phyloP scores from a whole-genome alignment of 2,329 filamentous ascomycete species.

The Chlorencoelia australis region DNA sequence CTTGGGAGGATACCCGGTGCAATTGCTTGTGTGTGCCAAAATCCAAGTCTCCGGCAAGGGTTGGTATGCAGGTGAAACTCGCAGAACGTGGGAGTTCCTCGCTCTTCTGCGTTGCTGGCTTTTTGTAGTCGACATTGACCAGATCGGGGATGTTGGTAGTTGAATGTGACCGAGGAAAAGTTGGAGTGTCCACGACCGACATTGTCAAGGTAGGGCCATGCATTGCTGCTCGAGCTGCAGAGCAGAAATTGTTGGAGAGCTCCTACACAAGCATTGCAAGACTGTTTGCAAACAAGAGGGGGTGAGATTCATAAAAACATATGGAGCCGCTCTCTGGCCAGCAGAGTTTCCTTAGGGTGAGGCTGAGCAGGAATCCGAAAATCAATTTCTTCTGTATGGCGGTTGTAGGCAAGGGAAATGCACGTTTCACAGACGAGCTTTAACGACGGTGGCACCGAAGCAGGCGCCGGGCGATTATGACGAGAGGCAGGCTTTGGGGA shows the following conservation, averaged over 20 bases:
- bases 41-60: conserved; percentile 19
- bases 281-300: not conserved
- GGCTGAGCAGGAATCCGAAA: conserved; percentile 1
- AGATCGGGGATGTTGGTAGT: conserved; percentile 25
- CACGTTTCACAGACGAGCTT: too few relatives aligned
- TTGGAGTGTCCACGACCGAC: conserved; percentile 20
- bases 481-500: too few relatives aligned
- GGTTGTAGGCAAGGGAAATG: too few relatives aligned
- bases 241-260: conserved; percentile 6
- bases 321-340: conserved; percentile 5
- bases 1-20: conserved; percentile 14
- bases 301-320: conserved; percentile 1
- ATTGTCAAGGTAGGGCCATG: conserved; percentile 24
- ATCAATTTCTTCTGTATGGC: too few relatives aligned
- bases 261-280: conserved; percentile 7
- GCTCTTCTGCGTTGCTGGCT: conserved; percentile 9
- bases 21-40: conserved; percentile 14
- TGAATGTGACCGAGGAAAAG: conserved; percentile 26
- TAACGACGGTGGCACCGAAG: too few relatives aligned
- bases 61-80: conserved; percentile 46
- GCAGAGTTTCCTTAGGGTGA: conserved; percentile 3
- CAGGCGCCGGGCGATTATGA: too few relatives aligned
- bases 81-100: conserved; percentile 40
- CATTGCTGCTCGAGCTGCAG: conserved; percentile 19
- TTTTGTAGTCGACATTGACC: conserved; percentile 20